Percentiles rank a stretch among this genome's conserved stretches.
phyloP scores from a whole-genome alignment of 371 early-diverging fungal genomes.

The Funneliformis caledonium region DNA sequence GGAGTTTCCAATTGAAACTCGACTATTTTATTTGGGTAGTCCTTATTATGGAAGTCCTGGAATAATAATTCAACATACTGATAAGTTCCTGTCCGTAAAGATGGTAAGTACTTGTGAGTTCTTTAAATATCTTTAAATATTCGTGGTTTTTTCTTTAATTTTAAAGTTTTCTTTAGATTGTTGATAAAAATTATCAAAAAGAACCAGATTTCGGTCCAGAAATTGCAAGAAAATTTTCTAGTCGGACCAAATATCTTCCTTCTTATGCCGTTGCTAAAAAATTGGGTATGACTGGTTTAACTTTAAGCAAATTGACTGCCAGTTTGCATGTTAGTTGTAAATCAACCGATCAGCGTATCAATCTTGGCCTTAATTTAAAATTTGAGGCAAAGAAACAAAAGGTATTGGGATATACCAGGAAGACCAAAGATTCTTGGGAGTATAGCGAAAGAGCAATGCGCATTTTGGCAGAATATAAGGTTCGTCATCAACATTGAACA shows the following conservation, averaged over 20 bases:
- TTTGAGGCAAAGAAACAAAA: conserved; percentile 86
- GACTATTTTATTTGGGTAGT: conserved; percentile 72
- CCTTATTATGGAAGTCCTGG: conserved; percentile 75
- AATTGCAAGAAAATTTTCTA: conserved; percentile 52
- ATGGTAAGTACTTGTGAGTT: neutral
- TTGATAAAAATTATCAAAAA: conserved; percentile 37
- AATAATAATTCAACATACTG: conserved; percentile 68
- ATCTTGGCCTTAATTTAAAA: conserved; percentile 88
- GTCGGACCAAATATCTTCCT: conserved; percentile 61
- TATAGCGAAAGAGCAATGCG: conserved; percentile 78
- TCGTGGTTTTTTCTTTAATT: neutral
- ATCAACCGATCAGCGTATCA: conserved; percentile 60
- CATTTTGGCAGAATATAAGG: conserved; percentile 72
- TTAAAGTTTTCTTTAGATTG: conserved; percentile 1
- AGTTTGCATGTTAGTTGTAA: conserved; percentile 70
- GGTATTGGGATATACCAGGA: conserved; percentile 85
- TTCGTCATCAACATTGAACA: neutral
- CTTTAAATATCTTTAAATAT: neutral
- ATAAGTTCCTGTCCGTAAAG: conserved; percentile 24
- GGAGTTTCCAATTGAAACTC: conserved; percentile 71
- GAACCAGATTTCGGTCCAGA: conserved; percentile 66
- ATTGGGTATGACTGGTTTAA: conserved; percentile 62
- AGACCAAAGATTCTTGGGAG: conserved; percentile 78
- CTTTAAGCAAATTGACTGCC: conserved; percentile 84
- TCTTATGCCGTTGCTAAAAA: conserved; percentile 67